Conservation (phyloP, 805 yeast genomes). For the Torulaspora franciscae region DNA sequence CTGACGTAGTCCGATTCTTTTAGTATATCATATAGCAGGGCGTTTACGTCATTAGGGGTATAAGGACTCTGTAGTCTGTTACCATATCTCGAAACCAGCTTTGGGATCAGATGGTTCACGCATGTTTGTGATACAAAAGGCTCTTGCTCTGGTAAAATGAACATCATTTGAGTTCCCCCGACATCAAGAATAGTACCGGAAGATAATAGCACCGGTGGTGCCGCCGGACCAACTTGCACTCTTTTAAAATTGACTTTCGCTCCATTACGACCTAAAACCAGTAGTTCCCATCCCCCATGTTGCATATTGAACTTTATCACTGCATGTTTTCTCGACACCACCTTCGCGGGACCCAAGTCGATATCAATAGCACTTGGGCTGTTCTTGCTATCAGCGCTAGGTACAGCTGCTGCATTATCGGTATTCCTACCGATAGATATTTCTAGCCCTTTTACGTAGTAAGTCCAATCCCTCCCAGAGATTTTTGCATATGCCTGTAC, state of each 20-base stretch:
- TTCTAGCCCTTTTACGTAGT: conserved; percentile 72
- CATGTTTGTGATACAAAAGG: conserved; percentile 53
- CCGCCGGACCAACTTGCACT: conserved; percentile 42
- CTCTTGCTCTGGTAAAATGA: conserved; percentile 85
- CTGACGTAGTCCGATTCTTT: conserved; percentile 21
- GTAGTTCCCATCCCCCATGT: conserved; percentile 78
- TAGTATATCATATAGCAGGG: conserved; percentile 24
- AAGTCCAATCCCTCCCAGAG: conserved; percentile 92
- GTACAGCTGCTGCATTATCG: conserved; percentile 17
- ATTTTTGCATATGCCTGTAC: conserved; percentile 98
- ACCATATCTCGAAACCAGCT: conserved; percentile 25
- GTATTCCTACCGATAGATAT: conserved; percentile 87
- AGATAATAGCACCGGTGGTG: conserved; percentile 51
- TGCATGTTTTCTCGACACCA: conserved; percentile 92
- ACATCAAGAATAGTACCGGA: conserved; percentile 92
- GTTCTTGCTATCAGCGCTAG: conserved; percentile 19
- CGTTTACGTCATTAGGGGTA: conserved; percentile 23
- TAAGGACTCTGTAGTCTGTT: conserved; percentile 15
- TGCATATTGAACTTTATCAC: conserved; percentile 69
- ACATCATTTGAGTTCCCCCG: conserved; percentile 99
- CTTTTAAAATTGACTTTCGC: conserved; percentile 74
- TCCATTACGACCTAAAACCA: conserved; percentile 85
- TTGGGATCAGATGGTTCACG: conserved; percentile 35
- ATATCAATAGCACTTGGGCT: conserved; percentile 45
- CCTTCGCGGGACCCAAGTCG: conserved; percentile 94